Evolutionary conservation across 2,329 filamentous ascomycete genomes (phyloP), one percentile per base, ranked within the genome.

Genomic region (Fusarium gaditjirri): DNA sequence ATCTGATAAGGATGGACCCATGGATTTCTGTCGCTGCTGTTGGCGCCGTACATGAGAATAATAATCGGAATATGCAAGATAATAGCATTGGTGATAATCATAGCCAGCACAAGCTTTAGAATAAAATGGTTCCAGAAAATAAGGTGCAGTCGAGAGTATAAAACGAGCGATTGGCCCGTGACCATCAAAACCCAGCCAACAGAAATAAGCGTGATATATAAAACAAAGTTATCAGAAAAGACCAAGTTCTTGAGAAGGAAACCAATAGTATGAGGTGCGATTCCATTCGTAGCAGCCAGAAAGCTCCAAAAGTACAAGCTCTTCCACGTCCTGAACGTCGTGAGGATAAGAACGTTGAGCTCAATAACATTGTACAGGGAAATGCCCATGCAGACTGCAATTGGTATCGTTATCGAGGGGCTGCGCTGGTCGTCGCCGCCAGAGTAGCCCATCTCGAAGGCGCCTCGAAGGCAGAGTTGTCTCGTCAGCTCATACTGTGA

Each of bases 71-170:
- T 76, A 71, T 90, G 78, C 13, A 89, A 70, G 29, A 89, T 67
- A 33, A 64, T 23, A 8, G 83, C 83, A 74, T 90, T 84, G 64
- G 83, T 76, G 53, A 90, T 83, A 56, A 92, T 91, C 86, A 91
- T 89, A 69, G 73, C 81, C 8, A 90, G 80, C 0, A 89, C 85
- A 16, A 82, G 81, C 5, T 83, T 83, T 1, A 91, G 80, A 8
- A 85, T 77, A 4, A 79, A 35, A 83, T 70, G 82, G 13, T 88
- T 86, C 27, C 84, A 84, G 14, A 88, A 81, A 10, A 91, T 84
- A 2, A 92, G 83, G 74, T 91, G 88, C 2, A 91, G 83, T 10
- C 90, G 85, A 1, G 88, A 91, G 80, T 89, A 92, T 5, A 92
- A 81, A 4, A 92, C 89, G 17, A 91, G 74, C 0, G 86, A 86